Evolutionary conservation across 2,329 filamentous ascomycete species (phyloP), one percentile per base, ranked within the genome.

Genomic region (Exophiala bonariae): DNA sequence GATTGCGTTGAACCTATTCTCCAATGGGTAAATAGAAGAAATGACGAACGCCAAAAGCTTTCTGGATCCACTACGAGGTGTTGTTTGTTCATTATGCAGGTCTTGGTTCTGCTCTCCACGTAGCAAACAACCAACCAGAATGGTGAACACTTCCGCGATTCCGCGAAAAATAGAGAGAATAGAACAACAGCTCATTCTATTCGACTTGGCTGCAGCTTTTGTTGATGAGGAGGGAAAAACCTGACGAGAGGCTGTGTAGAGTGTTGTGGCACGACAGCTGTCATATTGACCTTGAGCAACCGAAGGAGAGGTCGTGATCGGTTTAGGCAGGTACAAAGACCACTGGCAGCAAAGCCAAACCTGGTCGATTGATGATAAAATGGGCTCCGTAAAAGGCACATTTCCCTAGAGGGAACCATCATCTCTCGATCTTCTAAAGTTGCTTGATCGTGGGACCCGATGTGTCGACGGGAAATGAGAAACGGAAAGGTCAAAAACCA

Each of bases 221-320:
- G 14, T 17, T 16, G 19, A 35, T 9, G 33, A 36, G 33, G 17
- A 26, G 11, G 4, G 8, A 34, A 8, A 11, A 42, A 31, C 26
- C 40, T 34, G 32, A n/a, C n/a, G n/a, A 17, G 20, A 13, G 26
- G 35, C 23, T 44, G 26, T 17, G 14, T 14, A 32, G 36, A 32
- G 14, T 19, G 32, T 32, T 40, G 52, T 55, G 6, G 40, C 46
- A 55, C 53, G 26, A 48, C 53, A 56, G 53, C 53, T 56, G 53
- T 56, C 53, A 56, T 56, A 54, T 56, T 56, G 49, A 36, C 46
- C 45, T 50, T 47, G 45, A 43, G 22, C n/a, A n/a, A n/a, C n/a
- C n/a, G n/a, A n/a, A n/a, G n/a, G n/a, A n/a, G n/a, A n/a, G n/a
- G n/a, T n/a, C n/a, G n/a, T n/a, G n/a, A n/a, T n/a, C n/a, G n/a